phyloP scores from a whole-genome alignment of 176 grass and related monocot genomes.

The Aegilops sharonensis region DNA sequence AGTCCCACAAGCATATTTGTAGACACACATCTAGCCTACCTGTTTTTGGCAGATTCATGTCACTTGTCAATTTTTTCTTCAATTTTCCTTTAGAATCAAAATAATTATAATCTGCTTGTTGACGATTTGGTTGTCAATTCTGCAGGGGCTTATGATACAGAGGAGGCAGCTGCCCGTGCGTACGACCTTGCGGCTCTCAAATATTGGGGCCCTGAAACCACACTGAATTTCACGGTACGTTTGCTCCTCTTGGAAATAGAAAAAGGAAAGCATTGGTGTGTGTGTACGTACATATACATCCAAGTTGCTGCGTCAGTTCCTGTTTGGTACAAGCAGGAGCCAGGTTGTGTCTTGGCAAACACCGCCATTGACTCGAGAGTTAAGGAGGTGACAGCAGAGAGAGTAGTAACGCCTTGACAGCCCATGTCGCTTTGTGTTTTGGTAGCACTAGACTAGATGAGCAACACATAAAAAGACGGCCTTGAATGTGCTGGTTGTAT shows the following conservation, averaged over 20 bases:
- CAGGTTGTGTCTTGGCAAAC: slow-evolving; percentile 5
- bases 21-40: slow-evolving; percentile 12
- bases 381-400: neutral
- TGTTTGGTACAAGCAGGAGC: slow-evolving; percentile 29
- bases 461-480: neutral
- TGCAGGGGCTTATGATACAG: slow-evolving; percentile 88
- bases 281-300: neutral
- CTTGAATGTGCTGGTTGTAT: neutral
- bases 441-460: neutral
- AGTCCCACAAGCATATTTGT: slow-evolving; percentile 36
- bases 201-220: slow-evolving; percentile 72
- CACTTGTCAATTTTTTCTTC: neutral
- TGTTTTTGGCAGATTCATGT: slow-evolving; percentile 33
- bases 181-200: slow-evolving; percentile 94
- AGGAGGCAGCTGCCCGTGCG: slow-evolving; percentile 72
- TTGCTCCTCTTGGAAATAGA: neutral
- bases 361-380: neutral
- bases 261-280: neutral
- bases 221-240: slow-evolving; percentile 79
- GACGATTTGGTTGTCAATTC: neutral
- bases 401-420: neutral
- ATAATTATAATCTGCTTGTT: neutral
- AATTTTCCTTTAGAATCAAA: neutral
- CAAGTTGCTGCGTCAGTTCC: neutral
- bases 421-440: neutral